Conservation (phyloP, 192 early-diverging fungal species). For the Linnemannia schmuckeri region DNA sequence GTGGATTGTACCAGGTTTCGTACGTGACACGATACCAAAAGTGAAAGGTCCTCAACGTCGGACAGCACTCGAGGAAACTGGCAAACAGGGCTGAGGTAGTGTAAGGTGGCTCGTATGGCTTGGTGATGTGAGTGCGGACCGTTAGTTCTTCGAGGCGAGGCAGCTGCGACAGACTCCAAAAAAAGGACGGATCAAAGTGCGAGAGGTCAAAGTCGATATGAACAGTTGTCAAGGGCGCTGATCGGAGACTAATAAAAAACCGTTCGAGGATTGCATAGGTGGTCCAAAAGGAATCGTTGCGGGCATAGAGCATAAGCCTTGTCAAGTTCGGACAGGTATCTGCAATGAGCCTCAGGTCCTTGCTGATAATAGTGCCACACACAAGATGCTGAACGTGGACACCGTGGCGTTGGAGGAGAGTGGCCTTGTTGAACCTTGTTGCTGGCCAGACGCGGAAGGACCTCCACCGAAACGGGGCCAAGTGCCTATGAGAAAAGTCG, state of each 20-base stretch:
- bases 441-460: neutral
- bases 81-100: neutral
- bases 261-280: conserved; percentile 10
- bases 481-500: neutral
- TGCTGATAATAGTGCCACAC: conserved; percentile 4
- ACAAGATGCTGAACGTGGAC: conserved; percentile 1
- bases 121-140: neutral
- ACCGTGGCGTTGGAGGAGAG: conserved; percentile 24
- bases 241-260: conserved; percentile 11
- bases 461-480: neutral
- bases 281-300: conserved; percentile 11
- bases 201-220: conserved; percentile 24
- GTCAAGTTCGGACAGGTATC: conserved; percentile 1
- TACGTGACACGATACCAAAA: neutral
- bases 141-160: neutral
- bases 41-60: neutral
- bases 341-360: conserved; percentile 12
- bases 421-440: neutral
- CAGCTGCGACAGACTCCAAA: conserved; percentile 29
- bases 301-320: neutral
- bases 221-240: neutral
- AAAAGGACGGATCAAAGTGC: conserved; percentile 28
- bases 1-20: neutral
- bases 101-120: conserved; percentile 11
- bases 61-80: conserved; percentile 30